phyloP scores from a whole-genome alignment of 768 basidiomycete species.

The Pleurotus cornucopiae region DNA sequence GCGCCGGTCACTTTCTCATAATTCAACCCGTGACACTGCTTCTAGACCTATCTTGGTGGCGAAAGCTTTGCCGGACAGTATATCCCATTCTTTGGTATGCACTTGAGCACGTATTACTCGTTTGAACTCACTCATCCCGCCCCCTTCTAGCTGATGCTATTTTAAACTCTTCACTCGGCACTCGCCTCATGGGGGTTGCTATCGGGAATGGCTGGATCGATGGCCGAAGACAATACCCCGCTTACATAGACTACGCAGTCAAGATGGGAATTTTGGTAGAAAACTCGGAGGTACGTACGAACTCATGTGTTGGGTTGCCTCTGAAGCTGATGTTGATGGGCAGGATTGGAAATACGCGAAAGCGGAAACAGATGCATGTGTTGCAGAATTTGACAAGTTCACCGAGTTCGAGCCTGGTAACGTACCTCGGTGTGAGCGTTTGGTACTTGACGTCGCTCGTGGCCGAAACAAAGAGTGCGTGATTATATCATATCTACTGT shows the following conservation, averaged over 20 bases:
- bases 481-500: background rate
- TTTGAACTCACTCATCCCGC: conserved; percentile 5
- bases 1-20: conserved; percentile 23
- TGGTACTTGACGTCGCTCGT: conserved; percentile 44
- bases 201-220: conserved; percentile 99
- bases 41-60: conserved; percentile 90
- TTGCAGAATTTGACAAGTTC: conserved; percentile 36
- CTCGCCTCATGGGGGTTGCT: conserved; percentile 73
- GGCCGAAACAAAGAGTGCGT: conserved; percentile 37
- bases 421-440: conserved; percentile 51
- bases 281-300: conserved; percentile 52
- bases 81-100: conserved; percentile 87
- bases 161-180: conserved; percentile 51
- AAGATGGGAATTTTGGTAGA: conserved; percentile 75
- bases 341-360: conserved; percentile 64
- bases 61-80: conserved; percentile 98
- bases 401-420: conserved; percentile 49
- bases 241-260: conserved; percentile 83
- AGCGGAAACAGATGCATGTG: conserved; percentile 55
- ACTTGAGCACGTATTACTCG: background rate
- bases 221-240: conserved; percentile 79
- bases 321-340: background rate
- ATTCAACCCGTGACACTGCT: background rate
- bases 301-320: background rate
- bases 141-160: conserved; percentile 67